phyloP scores from a whole-genome alignment of 2,329 filamentous ascomycete species.

The Diaporthe amygdali region DNA sequence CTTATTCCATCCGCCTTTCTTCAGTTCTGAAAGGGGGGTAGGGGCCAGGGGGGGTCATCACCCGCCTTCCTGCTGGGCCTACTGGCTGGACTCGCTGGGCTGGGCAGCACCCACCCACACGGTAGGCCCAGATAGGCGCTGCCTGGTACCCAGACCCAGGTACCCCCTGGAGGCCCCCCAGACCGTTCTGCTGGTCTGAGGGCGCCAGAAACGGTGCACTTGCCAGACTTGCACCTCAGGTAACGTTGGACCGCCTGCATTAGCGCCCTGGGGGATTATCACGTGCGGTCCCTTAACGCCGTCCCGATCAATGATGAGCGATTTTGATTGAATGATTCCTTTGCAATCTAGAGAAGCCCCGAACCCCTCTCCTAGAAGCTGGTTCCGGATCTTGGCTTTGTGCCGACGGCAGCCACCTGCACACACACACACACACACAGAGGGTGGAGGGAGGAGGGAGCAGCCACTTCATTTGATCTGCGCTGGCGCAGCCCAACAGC shows the following conservation, averaged over 20 bases:
- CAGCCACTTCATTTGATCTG: background rate
- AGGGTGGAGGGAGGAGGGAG: background rate
- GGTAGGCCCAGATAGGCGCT: background rate
- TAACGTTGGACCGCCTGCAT: slow-evolving; percentile 1
- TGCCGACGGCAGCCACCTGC: slow-evolving; percentile 9
- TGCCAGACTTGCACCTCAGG: background rate
- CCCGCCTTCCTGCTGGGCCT: background rate
- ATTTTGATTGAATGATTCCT: slow-evolving; percentile 13
- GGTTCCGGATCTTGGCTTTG: background rate
- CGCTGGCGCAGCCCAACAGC: background rate
- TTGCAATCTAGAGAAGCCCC: background rate
- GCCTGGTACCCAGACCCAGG: background rate
- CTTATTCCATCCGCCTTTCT: slow-evolving; percentile 2
- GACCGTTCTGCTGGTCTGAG: background rate
- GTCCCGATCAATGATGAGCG: background rate
- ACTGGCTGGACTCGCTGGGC: no score
- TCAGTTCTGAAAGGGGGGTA: slow-evolving; percentile 5
- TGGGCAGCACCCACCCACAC: no score
- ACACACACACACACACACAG: background rate
- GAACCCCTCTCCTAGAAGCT: background rate
- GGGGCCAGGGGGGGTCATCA: background rate
- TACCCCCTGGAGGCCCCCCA: background rate
- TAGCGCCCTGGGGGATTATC: slow-evolving; percentile 6
- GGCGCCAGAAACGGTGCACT: background rate
- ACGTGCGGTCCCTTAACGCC: background rate